These are phyloP conservation scores for Daldinia sp. DNA, from an alignment of 2,329 filamentous ascomycete genomes.

Conservation along the genomic window DNA sequence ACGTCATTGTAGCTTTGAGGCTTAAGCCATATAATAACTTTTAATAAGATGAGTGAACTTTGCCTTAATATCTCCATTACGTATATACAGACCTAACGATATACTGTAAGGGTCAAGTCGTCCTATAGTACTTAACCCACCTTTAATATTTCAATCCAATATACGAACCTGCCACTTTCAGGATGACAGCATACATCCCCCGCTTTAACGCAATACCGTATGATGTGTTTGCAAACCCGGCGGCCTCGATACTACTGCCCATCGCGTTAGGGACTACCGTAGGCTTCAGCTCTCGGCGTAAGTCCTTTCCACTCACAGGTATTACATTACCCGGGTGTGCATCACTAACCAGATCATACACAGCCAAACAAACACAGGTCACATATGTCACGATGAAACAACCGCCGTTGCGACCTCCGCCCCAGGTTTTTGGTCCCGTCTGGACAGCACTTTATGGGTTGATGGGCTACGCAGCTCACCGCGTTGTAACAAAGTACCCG, in stretches of 20 bases:
- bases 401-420: slow-evolving; percentile 68
- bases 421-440: slow-evolving; percentile 68
- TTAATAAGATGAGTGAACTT: background rate
- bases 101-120: background rate
- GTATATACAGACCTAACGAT: background rate
- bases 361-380: slow-evolving; percentile 65
- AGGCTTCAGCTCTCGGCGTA: slow-evolving; percentile 73
- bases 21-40: background rate
- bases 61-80: background rate
- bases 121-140: background rate
- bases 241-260: slow-evolving; percentile 78
- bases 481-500: slow-evolving; percentile 72
- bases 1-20: background rate
- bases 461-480: slow-evolving; percentile 91
- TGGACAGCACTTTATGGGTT: slow-evolving; percentile 74
- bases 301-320: slow-evolving; percentile 11
- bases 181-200: slow-evolving; percentile 83
- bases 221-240: slow-evolving; percentile 74
- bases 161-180: slow-evolving; percentile 32
- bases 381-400: slow-evolving; percentile 74
- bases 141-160: background rate
- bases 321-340: slow-evolving; percentile 3
- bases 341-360: slow-evolving; percentile 5
- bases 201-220: slow-evolving; percentile 74
- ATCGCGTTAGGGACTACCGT: slow-evolving; percentile 76